Evolutionary conservation across 768 basidiomycete species (phyloP).

Genomic region (Ramaria rubella): DNA sequence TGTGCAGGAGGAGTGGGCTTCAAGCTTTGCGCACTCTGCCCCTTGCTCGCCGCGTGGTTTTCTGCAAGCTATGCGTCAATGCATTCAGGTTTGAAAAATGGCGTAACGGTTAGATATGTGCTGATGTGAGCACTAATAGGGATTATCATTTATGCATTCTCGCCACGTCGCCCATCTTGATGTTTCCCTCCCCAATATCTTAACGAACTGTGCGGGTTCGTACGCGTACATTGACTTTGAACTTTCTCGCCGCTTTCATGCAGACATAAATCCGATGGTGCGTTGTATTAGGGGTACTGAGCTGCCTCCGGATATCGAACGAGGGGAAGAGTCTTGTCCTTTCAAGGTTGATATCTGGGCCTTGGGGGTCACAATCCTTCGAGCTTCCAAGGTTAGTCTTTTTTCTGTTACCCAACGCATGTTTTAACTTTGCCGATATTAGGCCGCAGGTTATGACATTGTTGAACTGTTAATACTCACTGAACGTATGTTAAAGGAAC

Average conservation of each 20-base stretch:
- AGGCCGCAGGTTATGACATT: slow-evolving; percentile 53
- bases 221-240: slow-evolving; percentile 77
- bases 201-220: slow-evolving; percentile 56
- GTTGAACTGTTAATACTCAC: slow-evolving; percentile 55
- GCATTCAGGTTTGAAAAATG: slow-evolving; percentile 48
- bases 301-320: slow-evolving; percentile 62
- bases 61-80: slow-evolving; percentile 53
- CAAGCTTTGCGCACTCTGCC: slow-evolving; percentile 46
- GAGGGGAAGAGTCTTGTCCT: slow-evolving; percentile 43
- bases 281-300: slow-evolving; percentile 52
- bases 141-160: slow-evolving; percentile 63
- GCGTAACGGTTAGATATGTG: neutral
- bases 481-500: slow-evolving; percentile 51
- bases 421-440: neutral
- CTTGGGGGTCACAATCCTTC: slow-evolving; percentile 55
- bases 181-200: slow-evolving; percentile 60
- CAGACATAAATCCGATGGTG: slow-evolving; percentile 29
- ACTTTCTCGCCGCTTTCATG: slow-evolving; percentile 45
- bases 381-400: slow-evolving; percentile 52
- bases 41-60: slow-evolving; percentile 50
- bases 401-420: neutral
- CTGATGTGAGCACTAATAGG: slow-evolving; percentile 32
- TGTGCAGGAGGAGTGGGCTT: slow-evolving; percentile 78
- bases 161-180: slow-evolving; percentile 64
- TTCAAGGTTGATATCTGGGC: slow-evolving; percentile 76